Evolutionary conservation across 2,329 filamentous ascomycete species (phyloP).

Genomic region (Clonostachys rhizophaga): DNA sequence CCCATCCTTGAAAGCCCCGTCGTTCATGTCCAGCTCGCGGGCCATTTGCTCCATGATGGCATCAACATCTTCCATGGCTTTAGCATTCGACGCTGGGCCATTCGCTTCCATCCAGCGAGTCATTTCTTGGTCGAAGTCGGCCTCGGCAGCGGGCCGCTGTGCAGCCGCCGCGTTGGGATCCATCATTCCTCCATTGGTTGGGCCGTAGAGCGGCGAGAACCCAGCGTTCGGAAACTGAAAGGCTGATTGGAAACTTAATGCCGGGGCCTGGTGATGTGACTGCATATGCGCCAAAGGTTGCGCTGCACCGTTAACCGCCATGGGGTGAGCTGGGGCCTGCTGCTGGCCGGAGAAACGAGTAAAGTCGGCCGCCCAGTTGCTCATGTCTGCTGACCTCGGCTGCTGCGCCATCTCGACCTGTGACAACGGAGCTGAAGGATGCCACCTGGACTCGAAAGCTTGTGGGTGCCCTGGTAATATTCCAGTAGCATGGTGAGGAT

Average conservation of each 20-base stretch:
- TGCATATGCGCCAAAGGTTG: slow-evolving; percentile 14
- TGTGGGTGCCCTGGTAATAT: slow-evolving; percentile 25
- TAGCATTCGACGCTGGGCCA: slow-evolving; percentile 11
- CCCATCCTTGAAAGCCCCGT: slow-evolving; percentile 15
- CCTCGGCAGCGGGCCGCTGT: slow-evolving; percentile 13
- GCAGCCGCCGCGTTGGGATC: slow-evolving; percentile 10
- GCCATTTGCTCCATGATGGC: slow-evolving; percentile 37
- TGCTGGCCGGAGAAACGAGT: slow-evolving; percentile 18
- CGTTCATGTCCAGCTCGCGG: slow-evolving; percentile 28
- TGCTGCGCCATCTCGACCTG: slow-evolving; percentile 11
- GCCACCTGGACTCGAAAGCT: slow-evolving; percentile 19
- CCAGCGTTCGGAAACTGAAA: slow-evolving; percentile 16
- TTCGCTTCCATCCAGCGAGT: slow-evolving; percentile 32
- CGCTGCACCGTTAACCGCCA: too few relatives aligned
- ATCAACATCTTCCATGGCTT: slow-evolving; percentile 30
- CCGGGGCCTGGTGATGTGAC: slow-evolving; percentile 11
- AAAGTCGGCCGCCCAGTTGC: slow-evolving; percentile 31
- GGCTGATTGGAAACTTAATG: slow-evolving; percentile 19
- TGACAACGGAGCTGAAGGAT: too few relatives aligned
- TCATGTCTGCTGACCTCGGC: slow-evolving; percentile 11
- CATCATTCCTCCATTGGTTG: slow-evolving; percentile 14
- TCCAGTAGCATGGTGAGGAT: slow-evolving; percentile 22
- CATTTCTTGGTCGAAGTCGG: slow-evolving; percentile 35
- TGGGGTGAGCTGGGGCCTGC: neutral
- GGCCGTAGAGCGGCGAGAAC: slow-evolving; percentile 20